Evolutionary conservation across 2,329 filamentous ascomycete genomes (phyloP).

Genomic region (Zymoseptoria brevis): DNA sequence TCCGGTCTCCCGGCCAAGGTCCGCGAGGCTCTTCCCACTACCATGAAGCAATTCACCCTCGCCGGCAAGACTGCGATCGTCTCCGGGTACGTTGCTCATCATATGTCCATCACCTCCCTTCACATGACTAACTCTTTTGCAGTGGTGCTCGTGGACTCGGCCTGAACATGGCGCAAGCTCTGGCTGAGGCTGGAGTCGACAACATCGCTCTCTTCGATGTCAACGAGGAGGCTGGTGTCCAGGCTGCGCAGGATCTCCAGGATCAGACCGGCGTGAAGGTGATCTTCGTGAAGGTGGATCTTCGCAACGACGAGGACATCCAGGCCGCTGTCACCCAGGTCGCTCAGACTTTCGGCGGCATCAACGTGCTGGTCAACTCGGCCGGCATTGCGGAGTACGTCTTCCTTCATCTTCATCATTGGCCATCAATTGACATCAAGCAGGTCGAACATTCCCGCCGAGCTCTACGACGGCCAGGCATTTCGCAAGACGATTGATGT

Average conservation of each 20-base stretch:
- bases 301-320: constrained; percentile 63
- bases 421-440: constrained; percentile 8
- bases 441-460: constrained; percentile 71
- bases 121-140: no score
- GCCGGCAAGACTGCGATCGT: constrained; percentile 57
- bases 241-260: constrained; percentile 61
- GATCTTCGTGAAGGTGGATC: constrained; percentile 71
- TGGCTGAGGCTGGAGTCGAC: constrained; percentile 67
- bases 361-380: constrained; percentile 71
- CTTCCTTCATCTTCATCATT: neutral
- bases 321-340: constrained; percentile 61
- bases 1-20: constrained; percentile 31
- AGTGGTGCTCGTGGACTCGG: constrained; percentile 65
- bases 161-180: constrained; percentile 70
- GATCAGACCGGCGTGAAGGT: constrained; percentile 65
- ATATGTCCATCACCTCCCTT: no score
- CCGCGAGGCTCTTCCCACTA: constrained; percentile 50
- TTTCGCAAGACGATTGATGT: constrained; percentile 75
- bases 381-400: constrained; percentile 67
- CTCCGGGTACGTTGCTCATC: constrained; percentile 49
- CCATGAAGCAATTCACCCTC: constrained; percentile 61
- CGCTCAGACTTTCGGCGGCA: constrained; percentile 57
- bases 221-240: constrained; percentile 65
- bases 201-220: constrained; percentile 69
- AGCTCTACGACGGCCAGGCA: constrained; percentile 67